Evolutionary conservation across 2,329 filamentous ascomycete genomes (phyloP), one percentile per base, ranked within the genome.

Genomic region (Dactylellina drechsleri): DNA sequence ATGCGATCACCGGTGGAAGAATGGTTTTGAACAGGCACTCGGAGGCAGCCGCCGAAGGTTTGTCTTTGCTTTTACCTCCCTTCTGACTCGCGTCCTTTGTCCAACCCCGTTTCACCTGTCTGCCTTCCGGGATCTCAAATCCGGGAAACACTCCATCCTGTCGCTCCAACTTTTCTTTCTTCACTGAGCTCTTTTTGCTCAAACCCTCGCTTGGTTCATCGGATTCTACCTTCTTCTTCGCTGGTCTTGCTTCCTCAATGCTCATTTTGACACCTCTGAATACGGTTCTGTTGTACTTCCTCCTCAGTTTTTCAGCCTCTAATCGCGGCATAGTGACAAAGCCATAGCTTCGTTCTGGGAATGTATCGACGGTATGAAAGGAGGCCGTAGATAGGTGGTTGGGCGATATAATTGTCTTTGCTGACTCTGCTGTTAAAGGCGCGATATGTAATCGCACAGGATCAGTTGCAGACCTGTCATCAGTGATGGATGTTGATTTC

Each of bases 31-130:
- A 92, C 15, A 97, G 84, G 78, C 93, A 90, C 82, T 97, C 93
- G 23, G 90, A 86, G 71, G 88, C 87, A 61, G 85, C 85, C 23
- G 57, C 41, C 6, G 28, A 45, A 28, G 68, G 18, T 16, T 41
- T 58, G 15, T 26, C 49, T 60, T 83, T 86, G 79, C 83, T 83
- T 78, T 66, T 73, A 13, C 40, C 54, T n/a, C 18, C 47, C 58
- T 73, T 73, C 20, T 50, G 47, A 84, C 84, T 79, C 81, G 83
- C 78, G 58, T 77, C 85, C 76, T 93, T 91, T 0, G 91, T 94
- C 93, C 93, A 97, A 4, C 93, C 93, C 75, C 93, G 86, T 84
- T 95, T 96, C 75, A 97, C 89, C 80, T 91, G 91, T 78, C 93
- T 88, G 54, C 88, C 90, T 16, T 88, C 85, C 4, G 89, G 87